Conservation (phyloP, 305 asterid species). For the Ajuga reptans region DNA sequence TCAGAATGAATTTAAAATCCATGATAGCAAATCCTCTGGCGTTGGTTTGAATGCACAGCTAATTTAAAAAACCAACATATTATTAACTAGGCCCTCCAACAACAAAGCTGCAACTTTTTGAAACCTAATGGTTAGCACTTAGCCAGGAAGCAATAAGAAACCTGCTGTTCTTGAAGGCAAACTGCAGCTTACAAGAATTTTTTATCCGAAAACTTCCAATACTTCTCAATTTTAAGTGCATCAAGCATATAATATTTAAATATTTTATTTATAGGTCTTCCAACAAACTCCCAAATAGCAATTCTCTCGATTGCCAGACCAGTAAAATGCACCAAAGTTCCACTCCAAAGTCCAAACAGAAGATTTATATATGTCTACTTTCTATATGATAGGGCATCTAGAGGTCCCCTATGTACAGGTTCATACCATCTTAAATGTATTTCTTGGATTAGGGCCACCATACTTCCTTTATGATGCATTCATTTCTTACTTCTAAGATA, state of each 20-base stretch:
- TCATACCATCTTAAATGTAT: no score
- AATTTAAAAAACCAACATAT: background rate
- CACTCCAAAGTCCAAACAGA: no score
- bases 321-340: no score
- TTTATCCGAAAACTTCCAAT: background rate
- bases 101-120: background rate
- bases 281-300: background rate
- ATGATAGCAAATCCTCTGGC: no score
- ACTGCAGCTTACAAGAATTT: background rate
- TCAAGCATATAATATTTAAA: background rate
- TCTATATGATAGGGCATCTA: no score
- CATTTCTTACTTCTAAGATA: no score
- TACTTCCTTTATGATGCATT: no score
- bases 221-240: background rate
- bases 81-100: background rate
- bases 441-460: no score
- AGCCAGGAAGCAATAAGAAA: background rate
- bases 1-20: no score
- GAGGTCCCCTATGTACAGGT: no score
- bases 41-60: background rate
- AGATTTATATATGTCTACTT: no score
- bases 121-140: background rate
- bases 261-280: background rate
- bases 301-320: no score
- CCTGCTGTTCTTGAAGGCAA: background rate